These are phyloP conservation scores for Elsinoe necatrix DNA, from an alignment of 2,329 filamentous ascomycete genomes.

Conservation along the genomic window DNA sequence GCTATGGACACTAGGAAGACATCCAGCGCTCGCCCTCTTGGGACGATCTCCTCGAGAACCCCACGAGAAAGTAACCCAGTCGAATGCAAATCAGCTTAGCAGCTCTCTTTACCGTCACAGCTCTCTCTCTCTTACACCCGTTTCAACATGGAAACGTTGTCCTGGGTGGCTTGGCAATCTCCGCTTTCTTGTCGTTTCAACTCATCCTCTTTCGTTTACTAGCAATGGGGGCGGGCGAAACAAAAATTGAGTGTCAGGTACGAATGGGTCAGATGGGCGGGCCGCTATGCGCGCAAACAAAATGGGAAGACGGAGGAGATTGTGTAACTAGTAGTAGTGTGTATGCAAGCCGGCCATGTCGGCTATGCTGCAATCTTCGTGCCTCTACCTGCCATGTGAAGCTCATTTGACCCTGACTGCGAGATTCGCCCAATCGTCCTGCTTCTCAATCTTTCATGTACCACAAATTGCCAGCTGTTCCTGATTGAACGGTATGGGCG, in stretches of 20 bases:
- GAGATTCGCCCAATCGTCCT: too few species aligned
- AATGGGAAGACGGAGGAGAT: not conserved
- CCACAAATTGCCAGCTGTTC: not conserved
- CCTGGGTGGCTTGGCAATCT: not conserved
- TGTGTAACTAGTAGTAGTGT: not conserved
- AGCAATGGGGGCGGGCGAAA: not conserved
- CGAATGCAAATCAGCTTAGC: not conserved
- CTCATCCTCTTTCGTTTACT: not conserved
- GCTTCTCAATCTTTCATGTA: not conserved
- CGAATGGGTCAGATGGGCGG: not conserved
- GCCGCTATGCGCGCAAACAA: not conserved
- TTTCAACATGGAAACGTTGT: not conserved
- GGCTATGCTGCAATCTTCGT: not conserved
- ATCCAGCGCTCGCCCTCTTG: not conserved
- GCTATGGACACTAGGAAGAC: conserved; percentile 26
- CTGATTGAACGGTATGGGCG: too few species aligned
- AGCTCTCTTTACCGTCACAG: not conserved
- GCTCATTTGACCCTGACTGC: not conserved
- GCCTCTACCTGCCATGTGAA: not conserved
- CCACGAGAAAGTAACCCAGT: not conserved
- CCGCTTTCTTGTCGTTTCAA: conserved; percentile 1
- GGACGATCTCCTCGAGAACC: not conserved
- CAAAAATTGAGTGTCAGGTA: conserved; percentile 4
- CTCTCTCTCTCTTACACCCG: not conserved
- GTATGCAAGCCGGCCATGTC: not conserved